Base-by-base conservation (phyloP, 2,329 filamentous ascomycete species). In the Aspergillus sp. region DNA sequence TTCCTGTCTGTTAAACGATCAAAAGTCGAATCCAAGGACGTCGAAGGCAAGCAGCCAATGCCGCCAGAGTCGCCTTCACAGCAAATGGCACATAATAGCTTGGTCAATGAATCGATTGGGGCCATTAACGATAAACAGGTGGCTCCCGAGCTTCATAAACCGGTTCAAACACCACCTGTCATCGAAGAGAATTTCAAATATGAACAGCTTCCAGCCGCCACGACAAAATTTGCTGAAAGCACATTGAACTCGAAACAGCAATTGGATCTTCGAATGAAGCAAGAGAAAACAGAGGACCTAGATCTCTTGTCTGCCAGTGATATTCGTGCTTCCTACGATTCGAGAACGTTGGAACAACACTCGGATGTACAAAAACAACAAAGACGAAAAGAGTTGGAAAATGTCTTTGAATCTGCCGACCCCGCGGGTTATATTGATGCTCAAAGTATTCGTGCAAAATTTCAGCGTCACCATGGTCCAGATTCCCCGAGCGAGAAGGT, bases 241-340 rank as follows among this genome's bases (percentile, higher is more conserved):
- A 4, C 19, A 19, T 19, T 19, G 9, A 35, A 27, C 11, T 7
- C 41, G 8, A 26, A 39, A 11, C 38, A 45, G 33, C 38, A 45
- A 37, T 38, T 26, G n/a, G 39, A 48, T 10, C 32, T 30, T 29
- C 33, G 28, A 9, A 11, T 46, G 34, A 41, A 40, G 7, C 44
- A 54, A 36, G 49, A 53, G 28, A 54, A 50, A n/a, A 19, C 19
- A 19, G 57, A 62, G 32, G 59, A 64, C 41, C 44, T 69, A 27
- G 59, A 66, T 31, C 44, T 56, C n/a, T 49, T 69, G 33, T 53
- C 57, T 33, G 60, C 65, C 2, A 65, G 57, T 41, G 66, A 68
- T 48, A 61, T 69, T 13, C 59, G 65, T 37, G 58, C 61, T 9
- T 48, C 55, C 19, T 66, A 60, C 42, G 51, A 52, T 37, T 30